A percentile compares a stretch with the other conserved stretches of the same genome.
Conservation (phyloP, 768 basidiomycete genomes). For the Lentinula lateritia region DNA sequence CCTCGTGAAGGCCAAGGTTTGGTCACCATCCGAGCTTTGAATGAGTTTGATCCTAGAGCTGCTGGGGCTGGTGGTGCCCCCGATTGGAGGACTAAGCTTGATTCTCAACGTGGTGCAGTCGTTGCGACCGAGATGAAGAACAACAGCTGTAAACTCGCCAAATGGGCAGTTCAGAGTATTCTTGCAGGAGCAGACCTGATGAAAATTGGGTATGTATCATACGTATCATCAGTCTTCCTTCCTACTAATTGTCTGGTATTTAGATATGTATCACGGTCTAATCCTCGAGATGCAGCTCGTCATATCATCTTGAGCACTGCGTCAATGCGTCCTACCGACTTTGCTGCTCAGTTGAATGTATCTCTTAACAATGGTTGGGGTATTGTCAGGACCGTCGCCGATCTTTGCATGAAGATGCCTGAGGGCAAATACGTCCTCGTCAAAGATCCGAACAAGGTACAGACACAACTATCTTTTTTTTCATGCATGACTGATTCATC, state of each 20-base stretch:
- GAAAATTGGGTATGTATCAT: slow-evolving; percentile 84
- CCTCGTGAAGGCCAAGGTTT: slow-evolving; percentile 69
- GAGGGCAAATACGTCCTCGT: slow-evolving; percentile 98
- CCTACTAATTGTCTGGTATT: neutral
- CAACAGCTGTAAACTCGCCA: slow-evolving; percentile 94
- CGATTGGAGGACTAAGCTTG: slow-evolving; percentile 98
- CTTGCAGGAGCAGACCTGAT: slow-evolving; percentile 92
- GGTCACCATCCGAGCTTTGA: slow-evolving; percentile 90
- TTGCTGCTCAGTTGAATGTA: slow-evolving; percentile 92
- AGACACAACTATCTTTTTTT: neutral
- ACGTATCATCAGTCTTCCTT: neutral
- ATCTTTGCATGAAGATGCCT: slow-evolving; percentile 92
- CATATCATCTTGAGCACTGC: slow-evolving; percentile 95
- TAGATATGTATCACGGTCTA: slow-evolving; percentile 93
- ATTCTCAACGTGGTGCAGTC: slow-evolving; percentile 94
- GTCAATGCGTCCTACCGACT: slow-evolving; percentile 91
- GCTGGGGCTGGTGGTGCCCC: slow-evolving; percentile 91
- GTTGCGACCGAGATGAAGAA: slow-evolving; percentile 99
- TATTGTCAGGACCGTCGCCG: slow-evolving; percentile 91
- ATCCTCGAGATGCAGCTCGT: slow-evolving; percentile 90
- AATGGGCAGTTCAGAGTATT: slow-evolving; percentile 95
- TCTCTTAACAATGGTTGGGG: slow-evolving; percentile 97
- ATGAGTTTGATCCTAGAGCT: slow-evolving; percentile 92
- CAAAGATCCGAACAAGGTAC: slow-evolving; percentile 96
- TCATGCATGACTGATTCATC: neutral